Base-by-base conservation (phyloP, 345 rosid genomes). In the Geranium rotundifolium region DNA sequence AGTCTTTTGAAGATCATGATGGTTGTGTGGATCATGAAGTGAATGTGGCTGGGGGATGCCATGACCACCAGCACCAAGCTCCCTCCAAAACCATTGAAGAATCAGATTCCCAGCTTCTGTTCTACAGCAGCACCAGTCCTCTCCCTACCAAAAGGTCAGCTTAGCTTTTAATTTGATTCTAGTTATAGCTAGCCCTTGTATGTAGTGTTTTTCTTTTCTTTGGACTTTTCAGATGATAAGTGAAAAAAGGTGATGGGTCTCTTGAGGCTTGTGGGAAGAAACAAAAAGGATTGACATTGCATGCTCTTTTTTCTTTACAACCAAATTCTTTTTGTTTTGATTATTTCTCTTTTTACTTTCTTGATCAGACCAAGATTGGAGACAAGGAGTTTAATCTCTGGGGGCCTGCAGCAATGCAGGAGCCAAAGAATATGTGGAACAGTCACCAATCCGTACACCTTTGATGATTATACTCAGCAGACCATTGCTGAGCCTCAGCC, bases 381-480 rank as follows among this genome's bases (percentile, higher is more conserved):
- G 75, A 72, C 67, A 70, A 69, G 57, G 74, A 77, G 81, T 73
- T 77, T 80, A 69, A 71, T 73, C 63, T 77, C 74, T 77, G 81
- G 71, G 75, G 65, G 71, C 62, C 71, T 65, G 61, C 80, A 70
- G 83, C 83, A 75, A 75, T 74, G 80, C 81, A 69, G 80, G 56
- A 14, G 18, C 71, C 70, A 68, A 67, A 78, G 78, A 69, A 69
- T 68, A 66, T 70, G 76, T 60, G 27, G 27, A 23, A 23, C 27
- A 23, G 27, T 23, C 27, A 83, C 76, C 37, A 67, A 54, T 59
- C 68, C 78, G 79, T 76, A 70, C 76, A 56, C 63, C 59, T 52
- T 67, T 56, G 77, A 81, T 74, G 85, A 81, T 70, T 71, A 64
- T 66, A 17, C 70, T 34, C 41, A 34, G 70, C 78, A 77, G 75